phyloP scores from a whole-genome alignment of 2,329 filamentous ascomycete species.

The Pyricularia pennisetigena region DNA sequence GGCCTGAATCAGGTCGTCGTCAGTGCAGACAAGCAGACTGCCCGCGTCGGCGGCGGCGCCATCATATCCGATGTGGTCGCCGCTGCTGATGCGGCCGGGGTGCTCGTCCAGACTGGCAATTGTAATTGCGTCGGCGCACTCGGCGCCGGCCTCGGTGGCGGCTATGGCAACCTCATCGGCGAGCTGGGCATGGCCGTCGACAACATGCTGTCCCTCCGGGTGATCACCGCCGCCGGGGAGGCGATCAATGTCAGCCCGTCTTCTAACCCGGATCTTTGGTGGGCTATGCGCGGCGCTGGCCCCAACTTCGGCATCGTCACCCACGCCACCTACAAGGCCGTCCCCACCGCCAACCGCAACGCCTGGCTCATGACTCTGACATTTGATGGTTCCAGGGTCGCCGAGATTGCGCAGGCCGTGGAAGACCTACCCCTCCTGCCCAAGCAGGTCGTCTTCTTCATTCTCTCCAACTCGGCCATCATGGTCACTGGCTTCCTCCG shows the following conservation, averaged over 20 bases:
- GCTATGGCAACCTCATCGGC: constrained; percentile 15
- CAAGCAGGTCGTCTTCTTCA: not conserved
- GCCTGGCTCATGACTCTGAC: not conserved
- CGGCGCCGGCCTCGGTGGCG: constrained; percentile 17
- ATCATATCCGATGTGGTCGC: not conserved
- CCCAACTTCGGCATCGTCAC: constrained; percentile 22
- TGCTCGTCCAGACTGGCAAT: not conserved
- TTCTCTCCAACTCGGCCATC: not conserved
- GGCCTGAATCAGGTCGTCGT: not conserved
- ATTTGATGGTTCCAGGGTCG: not conserved
- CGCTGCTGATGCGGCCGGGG: not conserved
- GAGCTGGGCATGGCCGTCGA: constrained; percentile 23
- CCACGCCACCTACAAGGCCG: not conserved
- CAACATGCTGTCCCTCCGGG: constrained; percentile 16
- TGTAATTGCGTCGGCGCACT: constrained; percentile 15
- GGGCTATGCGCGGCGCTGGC: constrained; percentile 22
- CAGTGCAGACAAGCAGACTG: not conserved
- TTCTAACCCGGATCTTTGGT: constrained; percentile 18
- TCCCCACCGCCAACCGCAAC: not conserved
- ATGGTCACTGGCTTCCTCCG: not conserved
- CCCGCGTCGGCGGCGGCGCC: not conserved
- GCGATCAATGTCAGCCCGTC: constrained; percentile 10
- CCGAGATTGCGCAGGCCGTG: not conserved
- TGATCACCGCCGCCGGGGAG: constrained; percentile 15
- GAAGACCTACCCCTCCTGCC: not conserved